These are phyloP conservation scores for Colletotrichum sp. DNA, from an alignment of 2,329 filamentous ascomycete genomes.

Conservation along the genomic window DNA sequence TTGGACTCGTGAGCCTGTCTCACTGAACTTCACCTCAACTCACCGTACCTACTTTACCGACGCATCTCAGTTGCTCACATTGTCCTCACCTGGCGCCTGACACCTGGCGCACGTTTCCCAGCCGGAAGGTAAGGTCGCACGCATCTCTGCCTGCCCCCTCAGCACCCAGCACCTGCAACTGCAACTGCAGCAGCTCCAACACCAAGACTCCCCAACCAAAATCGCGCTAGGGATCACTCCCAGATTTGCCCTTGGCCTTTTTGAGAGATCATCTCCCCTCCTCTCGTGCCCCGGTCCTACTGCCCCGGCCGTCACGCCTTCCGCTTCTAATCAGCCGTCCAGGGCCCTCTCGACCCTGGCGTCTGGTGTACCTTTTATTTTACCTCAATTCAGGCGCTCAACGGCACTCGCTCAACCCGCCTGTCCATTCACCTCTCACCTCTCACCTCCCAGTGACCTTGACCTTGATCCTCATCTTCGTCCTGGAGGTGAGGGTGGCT, in stretches of 20 bases:
- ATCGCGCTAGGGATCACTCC: conserved; percentile 8
- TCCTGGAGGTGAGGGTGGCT: background rate
- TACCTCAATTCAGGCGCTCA: background rate
- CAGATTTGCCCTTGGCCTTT: conserved; percentile 14
- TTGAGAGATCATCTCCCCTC: background rate
- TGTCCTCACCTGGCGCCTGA: background rate
- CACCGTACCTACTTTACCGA: background rate
- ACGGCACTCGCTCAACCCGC: background rate
- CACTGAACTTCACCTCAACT: background rate
- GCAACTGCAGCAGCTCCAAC: background rate
- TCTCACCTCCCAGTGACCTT: background rate
- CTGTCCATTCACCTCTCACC: background rate
- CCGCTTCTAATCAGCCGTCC: conserved; percentile 10
- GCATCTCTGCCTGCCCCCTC: too few relatives aligned
- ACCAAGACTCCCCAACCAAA: background rate
- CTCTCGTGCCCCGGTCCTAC: background rate
- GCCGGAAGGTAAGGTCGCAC: background rate
- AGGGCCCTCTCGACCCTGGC: background rate
- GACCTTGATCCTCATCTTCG: background rate
- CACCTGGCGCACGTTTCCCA: background rate
- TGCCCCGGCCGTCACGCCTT: conserved; percentile 12
- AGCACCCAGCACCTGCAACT: background rate
- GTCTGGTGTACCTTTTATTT: background rate
- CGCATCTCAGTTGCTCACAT: background rate
- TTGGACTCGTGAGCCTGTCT: background rate